Conservation (phyloP, 176 grass and related monocot species). For the Raddia distichophylla region DNA sequence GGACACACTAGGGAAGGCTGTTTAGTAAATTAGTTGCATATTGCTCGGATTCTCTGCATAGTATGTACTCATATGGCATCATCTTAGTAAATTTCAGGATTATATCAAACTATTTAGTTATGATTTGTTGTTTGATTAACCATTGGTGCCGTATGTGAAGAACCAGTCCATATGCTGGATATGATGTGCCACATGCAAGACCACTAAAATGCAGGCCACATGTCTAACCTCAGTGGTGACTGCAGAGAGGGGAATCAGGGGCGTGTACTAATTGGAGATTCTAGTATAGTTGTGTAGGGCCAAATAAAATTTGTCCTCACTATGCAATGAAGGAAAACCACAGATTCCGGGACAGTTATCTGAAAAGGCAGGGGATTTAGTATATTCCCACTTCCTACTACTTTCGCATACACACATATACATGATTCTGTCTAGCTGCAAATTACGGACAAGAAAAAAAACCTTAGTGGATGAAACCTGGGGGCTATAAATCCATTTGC, state of each 20-base stretch:
- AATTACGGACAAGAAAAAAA: constrained; percentile 2
- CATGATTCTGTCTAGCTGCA: constrained; percentile 32
- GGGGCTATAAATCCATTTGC: not conserved
- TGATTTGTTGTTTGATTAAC: constrained; percentile 19
- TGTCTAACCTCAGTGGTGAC: constrained; percentile 19
- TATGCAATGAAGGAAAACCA: constrained; percentile 28
- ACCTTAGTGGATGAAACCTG: not conserved
- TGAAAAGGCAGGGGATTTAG: constrained; percentile 37
- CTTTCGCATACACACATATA: constrained; percentile 1
- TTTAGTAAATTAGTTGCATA: constrained; percentile 9
- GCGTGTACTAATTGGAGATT: constrained; percentile 34
- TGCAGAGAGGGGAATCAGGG: constrained; percentile 31
- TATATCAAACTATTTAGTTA: not conserved
- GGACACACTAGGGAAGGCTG: not conserved
- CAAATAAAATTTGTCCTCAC: constrained; percentile 40
- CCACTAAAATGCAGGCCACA: constrained; percentile 35
- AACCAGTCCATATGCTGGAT: constrained; percentile 9
- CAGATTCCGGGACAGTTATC: constrained; percentile 35
- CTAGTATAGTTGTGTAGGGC: constrained; percentile 40
- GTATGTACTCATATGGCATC: not conserved
- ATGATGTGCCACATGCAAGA: constrained; percentile 21
- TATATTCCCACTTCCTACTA: constrained; percentile 25
- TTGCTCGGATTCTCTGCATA: not conserved
- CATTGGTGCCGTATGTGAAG: constrained; percentile 22
- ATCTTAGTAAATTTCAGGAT: not conserved